These are phyloP conservation scores for Venturia oleaginea DNA, from an alignment of 2,329 filamentous ascomycete species.

Conservation along the genomic window DNA sequence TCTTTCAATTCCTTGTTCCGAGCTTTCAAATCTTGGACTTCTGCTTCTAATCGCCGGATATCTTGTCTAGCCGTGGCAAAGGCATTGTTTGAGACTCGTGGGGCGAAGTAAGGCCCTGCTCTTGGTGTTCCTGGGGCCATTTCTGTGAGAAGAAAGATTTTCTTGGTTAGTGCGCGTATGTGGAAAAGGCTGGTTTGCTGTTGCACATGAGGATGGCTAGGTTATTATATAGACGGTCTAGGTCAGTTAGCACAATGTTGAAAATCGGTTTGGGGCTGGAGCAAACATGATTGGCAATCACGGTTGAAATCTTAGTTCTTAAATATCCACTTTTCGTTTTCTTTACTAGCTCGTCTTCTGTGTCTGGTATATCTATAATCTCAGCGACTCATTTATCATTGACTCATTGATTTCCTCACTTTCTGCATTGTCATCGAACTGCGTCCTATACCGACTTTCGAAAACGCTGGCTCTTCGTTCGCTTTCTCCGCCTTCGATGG, in stretches of 20 bases:
- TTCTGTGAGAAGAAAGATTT: no score
- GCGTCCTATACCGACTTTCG: no score
- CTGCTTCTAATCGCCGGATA: not conserved
- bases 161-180: not conserved
- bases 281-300: not conserved
- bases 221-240: no score
- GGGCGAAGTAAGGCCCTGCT: not conserved
- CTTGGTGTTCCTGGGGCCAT: not conserved
- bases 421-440: not conserved
- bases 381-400: not conserved
- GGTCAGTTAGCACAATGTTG: no score
- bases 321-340: not conserved
- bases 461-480: not conserved
- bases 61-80: not conserved
- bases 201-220: no score
- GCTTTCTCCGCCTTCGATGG: not conserved
- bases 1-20: not conserved
- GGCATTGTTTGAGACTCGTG: not conserved
- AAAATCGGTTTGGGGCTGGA: no score
- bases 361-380: not conserved
- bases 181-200: not conserved
- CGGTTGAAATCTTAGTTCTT: not conserved
- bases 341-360: not conserved
- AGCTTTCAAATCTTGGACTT: not conserved
- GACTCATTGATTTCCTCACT: not conserved